Conservation (phyloP, 2,329 filamentous ascomycete genomes). For the Arthrinium puccinioides region DNA sequence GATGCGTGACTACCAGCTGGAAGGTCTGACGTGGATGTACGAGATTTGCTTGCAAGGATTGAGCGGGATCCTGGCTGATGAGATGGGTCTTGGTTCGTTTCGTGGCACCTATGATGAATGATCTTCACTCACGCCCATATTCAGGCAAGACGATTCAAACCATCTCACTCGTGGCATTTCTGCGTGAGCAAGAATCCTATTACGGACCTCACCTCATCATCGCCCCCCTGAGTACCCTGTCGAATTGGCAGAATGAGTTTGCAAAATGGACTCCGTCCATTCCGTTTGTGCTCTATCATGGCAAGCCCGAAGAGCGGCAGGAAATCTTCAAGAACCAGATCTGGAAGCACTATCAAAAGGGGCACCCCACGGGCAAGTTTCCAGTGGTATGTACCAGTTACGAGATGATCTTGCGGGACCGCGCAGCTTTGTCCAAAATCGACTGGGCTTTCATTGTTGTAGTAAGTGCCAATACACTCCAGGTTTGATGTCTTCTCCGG, state of each 20-base stretch:
- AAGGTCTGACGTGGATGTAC: conserved; percentile 99
- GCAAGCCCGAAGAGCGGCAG: conserved; percentile 74
- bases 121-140: background rate
- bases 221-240: conserved; percentile 91
- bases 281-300: conserved; percentile 89
- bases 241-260: conserved; percentile 98
- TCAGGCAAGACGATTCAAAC: conserved; percentile 98
- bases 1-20: conserved; percentile 98
- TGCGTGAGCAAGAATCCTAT: conserved; percentile 86
- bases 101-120: background rate
- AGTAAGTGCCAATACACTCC: conserved; percentile 33
- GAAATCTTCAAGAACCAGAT: conserved; percentile 67
- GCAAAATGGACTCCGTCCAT: conserved; percentile 97
- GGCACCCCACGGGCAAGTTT: conserved; percentile 85
- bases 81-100: conserved; percentile 85
- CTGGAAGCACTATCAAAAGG: conserved; percentile 57
- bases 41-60: conserved; percentile 99
- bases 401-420: conserved; percentile 90
- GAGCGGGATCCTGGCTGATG: conserved; percentile 95
- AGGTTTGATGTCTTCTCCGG: conserved; percentile 66
- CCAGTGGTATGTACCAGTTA: conserved; percentile 94
- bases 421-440: conserved; percentile 71
- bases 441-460: conserved; percentile 98
- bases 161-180: conserved; percentile 92
- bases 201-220: conserved; percentile 90